Evolutionary conservation across 495 filamentous ascomycete species (phyloP), one percentile per base, ranked within the genome.

Genomic region (Hyphodiscus hymeniophilus): DNA sequence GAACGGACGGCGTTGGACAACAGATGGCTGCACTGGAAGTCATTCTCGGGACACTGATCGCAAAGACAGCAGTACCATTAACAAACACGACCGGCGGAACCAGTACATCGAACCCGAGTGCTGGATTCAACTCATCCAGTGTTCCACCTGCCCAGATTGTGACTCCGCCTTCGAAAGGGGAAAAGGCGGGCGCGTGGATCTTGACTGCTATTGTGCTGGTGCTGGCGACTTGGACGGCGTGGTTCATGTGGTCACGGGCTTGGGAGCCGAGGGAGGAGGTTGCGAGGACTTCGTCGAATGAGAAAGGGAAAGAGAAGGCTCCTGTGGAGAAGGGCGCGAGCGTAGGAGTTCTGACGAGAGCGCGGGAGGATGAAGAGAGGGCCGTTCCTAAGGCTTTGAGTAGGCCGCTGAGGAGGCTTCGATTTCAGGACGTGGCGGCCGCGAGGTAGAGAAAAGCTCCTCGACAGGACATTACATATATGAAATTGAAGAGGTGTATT

Each of bases 21-120:
- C 75, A 86, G 60, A 76, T 89, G 74, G 72, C 71, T 30, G 85
- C 82, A 3, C 64, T 90, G 30, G 77, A 83, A 57, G 76, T 83
- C 16, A 69, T 89, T 7, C 72, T 82, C 54, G 76, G 79, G 2
- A 66, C 72, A 8, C 52, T 83, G 6, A 62, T 67, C 22, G 13
- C 40, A 42, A 41, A 50, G 36, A 3, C 4, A 11, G 13, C n/a
- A n/a, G 53, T 66, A 0, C 86, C 85, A 0, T 76, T 85, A 7
- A 88, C 83, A 1, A 65, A 76, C 22, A 56, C 67, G 10, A 74
- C 70, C 0, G 87, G 89, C 7, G 89, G 89, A 1, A 89, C 81
- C 2, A 90, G 85, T 56, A 66, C 68, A 34, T 85, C 87, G 1
- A 66, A 91, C 57, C 81, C 86, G 0, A 69, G 65, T 7, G 85